A percentile compares a stretch with the other conserved stretches of the same genome.
phyloP scores from a whole-genome alignment of 1,139 yeast species.

The Kurtzmaniella natalensis region DNA sequence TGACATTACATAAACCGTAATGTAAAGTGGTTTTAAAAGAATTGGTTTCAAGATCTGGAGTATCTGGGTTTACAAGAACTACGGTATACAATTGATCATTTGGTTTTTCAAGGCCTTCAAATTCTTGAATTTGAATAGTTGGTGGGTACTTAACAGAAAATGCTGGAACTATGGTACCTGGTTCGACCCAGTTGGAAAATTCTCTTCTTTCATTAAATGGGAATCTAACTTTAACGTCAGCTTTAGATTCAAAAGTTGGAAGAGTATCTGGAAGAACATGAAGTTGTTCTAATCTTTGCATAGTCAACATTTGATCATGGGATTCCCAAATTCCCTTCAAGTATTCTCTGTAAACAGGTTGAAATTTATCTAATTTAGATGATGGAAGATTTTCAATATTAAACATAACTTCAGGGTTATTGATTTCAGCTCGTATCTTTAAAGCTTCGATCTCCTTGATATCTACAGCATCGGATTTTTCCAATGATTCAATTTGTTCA shows the following conservation, averaged over 20 bases:
- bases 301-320: constrained; percentile 61
- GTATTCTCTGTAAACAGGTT: constrained; percentile 74
- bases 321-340: constrained; percentile 70
- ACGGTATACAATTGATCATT: constrained; percentile 59
- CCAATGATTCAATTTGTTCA: constrained; percentile 16
- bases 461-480: constrained; percentile 5
- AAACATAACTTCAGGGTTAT: constrained; percentile 81
- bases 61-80: constrained; percentile 85
- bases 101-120: constrained; percentile 36
- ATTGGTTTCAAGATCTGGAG: constrained; percentile 71
- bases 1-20: constrained; percentile 74
- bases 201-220: constrained; percentile 58
- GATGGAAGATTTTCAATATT: constrained; percentile 44
- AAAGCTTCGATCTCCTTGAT: constrained; percentile 7
- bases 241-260: constrained; percentile 83
- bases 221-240: constrained; percentile 71
- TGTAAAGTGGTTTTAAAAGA: constrained; percentile 68
- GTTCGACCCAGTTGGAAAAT: constrained; percentile 60
- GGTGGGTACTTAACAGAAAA: constrained; percentile 75
- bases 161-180: constrained; percentile 73
- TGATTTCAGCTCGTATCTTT: constrained; percentile 46
- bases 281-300: constrained; percentile 88
- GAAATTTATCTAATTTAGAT: constrained; percentile 53
- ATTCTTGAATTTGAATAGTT: constrained; percentile 68
- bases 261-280: constrained; percentile 89